Evolutionary conservation across 169 alveolate genomes (phyloP), one percentile per base, ranked within the genome.

Genomic region (Plasmodium gonderi): DNA sequence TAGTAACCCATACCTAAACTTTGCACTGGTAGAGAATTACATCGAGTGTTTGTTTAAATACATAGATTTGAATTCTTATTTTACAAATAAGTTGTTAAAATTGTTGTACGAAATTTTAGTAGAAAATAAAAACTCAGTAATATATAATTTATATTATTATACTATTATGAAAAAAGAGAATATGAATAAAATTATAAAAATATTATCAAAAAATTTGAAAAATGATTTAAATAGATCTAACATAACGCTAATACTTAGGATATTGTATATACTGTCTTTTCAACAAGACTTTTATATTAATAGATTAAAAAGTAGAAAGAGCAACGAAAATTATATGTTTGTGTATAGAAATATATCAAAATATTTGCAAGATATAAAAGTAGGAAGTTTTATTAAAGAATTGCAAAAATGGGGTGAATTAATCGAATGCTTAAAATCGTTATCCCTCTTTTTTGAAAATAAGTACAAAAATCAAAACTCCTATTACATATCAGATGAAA

Each of bases 381-480:
- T 11, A 1, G 94, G 60, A 12, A 36, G 54, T 23, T 90, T 90
- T 78, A 64, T 90, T 14, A 90, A 78, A 17, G 76, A 78, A 23
- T 79, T 90, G 72, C 94, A 90, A 65, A 90, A 90, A 51, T 38
- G 51, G 20, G 91, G 47, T 64, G 31, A 76, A 33, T 33, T 90
- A 31, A 90, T 90, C 38, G 76, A 77, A n/a, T 77, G 94, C 69
- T 49, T 90, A 64, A 90, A 90, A 67, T 31, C 40, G n/a, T 44
- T 90, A 67, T 65, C 91, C 20, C 85, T 78, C 11, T 90, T 77
- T 90, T 90, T 77, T 69, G 94, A 90, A 90, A 45, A 69, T 90
- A 90, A 90, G 72, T 90, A 90, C 42, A 90, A 47, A 65, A 77
- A 90, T 31, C 94, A 90, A 79, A 90, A 90, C 74, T 77, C 94